Percentiles rank a stretch among this genome's conserved stretches.
Conservation (phyloP, 2,329 filamentous ascomycete genomes). For the Clonostachys rhizophaga region DNA sequence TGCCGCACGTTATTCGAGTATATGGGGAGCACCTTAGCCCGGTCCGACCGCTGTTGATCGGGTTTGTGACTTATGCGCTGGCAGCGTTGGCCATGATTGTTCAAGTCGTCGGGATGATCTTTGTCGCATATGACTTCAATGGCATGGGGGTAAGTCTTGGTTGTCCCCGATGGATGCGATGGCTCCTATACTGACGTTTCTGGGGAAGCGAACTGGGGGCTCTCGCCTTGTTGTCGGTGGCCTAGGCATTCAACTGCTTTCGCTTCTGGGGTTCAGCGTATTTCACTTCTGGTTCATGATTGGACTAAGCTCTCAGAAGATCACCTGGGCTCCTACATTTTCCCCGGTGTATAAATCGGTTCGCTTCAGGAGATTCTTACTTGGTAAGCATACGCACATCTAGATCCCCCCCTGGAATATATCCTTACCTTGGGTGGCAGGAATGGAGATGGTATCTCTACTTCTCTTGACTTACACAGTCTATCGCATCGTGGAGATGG, state of each 20-base stretch:
- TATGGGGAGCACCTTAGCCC: conserved; percentile 37
- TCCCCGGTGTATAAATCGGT: conserved; percentile 32
- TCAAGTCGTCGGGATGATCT: conserved; percentile 32
- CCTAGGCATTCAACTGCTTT: conserved; percentile 34
- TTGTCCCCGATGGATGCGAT: background rate
- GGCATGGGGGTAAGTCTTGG: conserved; percentile 24
- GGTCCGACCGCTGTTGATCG: conserved; percentile 24
- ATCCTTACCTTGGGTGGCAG: conserved; percentile 12
- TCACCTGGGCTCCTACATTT: conserved; percentile 30
- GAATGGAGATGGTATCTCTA: conserved; percentile 24
- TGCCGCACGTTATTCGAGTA: conserved; percentile 39
- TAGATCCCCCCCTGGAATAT: background rate
- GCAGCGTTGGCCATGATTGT: conserved; percentile 25
- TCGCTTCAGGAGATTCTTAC: conserved; percentile 35
- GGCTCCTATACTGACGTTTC: conserved; percentile 6
- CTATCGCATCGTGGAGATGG: conserved; percentile 32
- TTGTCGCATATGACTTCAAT: conserved; percentile 26
- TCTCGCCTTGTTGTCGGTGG: conserved; percentile 35
- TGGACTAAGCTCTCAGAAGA: conserved; percentile 26
- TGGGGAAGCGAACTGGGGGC: conserved; percentile 22
- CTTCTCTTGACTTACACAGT: conserved; percentile 34
- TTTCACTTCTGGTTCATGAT: conserved; percentile 34
- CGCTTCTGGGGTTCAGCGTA: conserved; percentile 30
- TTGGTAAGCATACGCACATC: conserved; percentile 26
- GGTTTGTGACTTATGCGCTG: conserved; percentile 23